These are phyloP conservation scores for Tephrocybe sp. DNA, from an alignment of 768 basidiomycete genomes.

Conservation along the genomic window DNA sequence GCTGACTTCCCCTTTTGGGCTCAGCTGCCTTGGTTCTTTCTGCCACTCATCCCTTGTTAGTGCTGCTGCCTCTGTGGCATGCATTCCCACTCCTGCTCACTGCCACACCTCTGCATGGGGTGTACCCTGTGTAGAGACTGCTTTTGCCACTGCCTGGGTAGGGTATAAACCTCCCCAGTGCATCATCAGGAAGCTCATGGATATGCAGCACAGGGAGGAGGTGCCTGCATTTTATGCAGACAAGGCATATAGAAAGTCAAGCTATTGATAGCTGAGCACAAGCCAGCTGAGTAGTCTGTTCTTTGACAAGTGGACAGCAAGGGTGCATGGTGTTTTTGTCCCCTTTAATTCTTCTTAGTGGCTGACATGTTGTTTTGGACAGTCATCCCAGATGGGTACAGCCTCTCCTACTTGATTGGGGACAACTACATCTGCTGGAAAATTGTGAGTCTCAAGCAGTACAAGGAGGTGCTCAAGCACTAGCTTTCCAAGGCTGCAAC, in stretches of 20 bases:
- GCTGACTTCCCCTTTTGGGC: too few species aligned
- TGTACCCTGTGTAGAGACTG: too few species aligned
- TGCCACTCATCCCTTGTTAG: too few species aligned
- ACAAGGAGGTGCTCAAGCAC: constrained; percentile 56
- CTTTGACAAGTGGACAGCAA: constrained; percentile 83
- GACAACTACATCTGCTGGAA: constrained; percentile 87
- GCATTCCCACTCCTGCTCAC: too few species aligned
- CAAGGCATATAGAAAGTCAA: constrained; percentile 62
- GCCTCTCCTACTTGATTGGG: constrained; percentile 90
- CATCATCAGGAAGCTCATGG: constrained; percentile 83
- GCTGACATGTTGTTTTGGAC: background rate
- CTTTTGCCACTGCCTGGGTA: too few species aligned
- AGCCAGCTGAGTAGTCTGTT: constrained; percentile 79
- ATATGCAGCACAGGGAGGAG: constrained; percentile 56
- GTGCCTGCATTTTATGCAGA: constrained; percentile 78
- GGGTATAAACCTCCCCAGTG: too few species aligned
- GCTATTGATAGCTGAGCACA: constrained; percentile 95
- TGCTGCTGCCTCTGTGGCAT: too few species aligned
- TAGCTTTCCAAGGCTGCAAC: constrained; percentile 35
- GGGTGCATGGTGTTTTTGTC: constrained; percentile 1
- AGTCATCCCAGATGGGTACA: constrained; percentile 93
- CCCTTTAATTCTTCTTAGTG: too few species aligned
- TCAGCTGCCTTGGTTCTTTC: too few species aligned
- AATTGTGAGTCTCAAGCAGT: constrained; percentile 69
- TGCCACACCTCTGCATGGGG: too few species aligned